These are phyloP conservation scores for Spergularia azorica DNA, from an alignment of 179 eudicot species.

Conservation along the genomic window DNA sequence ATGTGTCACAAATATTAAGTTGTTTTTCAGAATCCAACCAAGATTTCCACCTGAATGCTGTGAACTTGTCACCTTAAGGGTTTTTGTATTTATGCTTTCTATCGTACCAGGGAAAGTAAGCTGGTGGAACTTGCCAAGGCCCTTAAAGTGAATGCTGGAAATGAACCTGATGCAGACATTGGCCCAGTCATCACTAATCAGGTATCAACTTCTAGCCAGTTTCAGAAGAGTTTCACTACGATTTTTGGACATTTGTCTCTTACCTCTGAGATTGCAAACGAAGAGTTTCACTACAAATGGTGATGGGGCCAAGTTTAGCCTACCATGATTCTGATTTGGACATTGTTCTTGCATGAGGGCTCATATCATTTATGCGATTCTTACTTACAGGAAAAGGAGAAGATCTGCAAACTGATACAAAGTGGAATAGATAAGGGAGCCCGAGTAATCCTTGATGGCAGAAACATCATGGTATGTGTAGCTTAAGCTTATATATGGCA, in stretches of 20 bases:
- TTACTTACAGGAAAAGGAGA: slow-evolving; percentile 69
- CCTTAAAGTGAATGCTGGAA: slow-evolving; percentile 84
- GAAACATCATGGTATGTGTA: slow-evolving; percentile 50
- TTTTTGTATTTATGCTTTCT: neutral
- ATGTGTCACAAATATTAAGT: neutral
- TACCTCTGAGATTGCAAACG: too few species aligned
- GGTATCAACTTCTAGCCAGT: slow-evolving; percentile 37
- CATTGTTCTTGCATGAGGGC: neutral
- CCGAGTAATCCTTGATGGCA: slow-evolving; percentile 76
- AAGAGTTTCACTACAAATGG: too few species aligned
- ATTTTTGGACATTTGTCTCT: too few species aligned
- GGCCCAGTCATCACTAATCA: slow-evolving; percentile 88
- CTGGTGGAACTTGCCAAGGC: slow-evolving; percentile 70
- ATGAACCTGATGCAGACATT: slow-evolving; percentile 77
- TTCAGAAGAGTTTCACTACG: neutral
- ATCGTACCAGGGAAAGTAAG: slow-evolving; percentile 62
- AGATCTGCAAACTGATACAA: slow-evolving; percentile 67
- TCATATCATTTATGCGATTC: neutral
- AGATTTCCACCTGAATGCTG: neutral
- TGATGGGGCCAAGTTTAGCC: too few species aligned
- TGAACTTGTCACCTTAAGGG: neutral
- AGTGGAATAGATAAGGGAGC: slow-evolving; percentile 78
- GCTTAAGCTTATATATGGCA: neutral
- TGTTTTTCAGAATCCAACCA: neutral
- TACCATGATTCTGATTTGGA: too few species aligned